A percentile compares a stretch with the other conserved stretches of the same genome.
Evolutionary conservation across 1,284 basidiomycete genomes (phyloP).

Genomic region (Cutaneotrichosporon curvatum): DNA sequence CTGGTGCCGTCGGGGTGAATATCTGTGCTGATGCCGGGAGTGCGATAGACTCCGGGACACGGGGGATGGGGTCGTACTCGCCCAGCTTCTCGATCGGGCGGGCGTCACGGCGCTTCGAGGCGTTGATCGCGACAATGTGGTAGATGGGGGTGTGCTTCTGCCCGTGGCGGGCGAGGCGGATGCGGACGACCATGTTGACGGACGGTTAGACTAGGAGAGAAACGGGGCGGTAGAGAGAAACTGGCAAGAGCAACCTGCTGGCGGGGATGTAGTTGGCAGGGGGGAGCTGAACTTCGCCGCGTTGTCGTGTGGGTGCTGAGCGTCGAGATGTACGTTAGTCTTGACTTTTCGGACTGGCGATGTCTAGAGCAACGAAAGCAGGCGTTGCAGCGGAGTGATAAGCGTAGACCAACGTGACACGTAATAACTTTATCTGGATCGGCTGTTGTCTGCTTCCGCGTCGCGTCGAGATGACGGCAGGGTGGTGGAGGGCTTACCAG

Average conservation of each 20-base stretch:
- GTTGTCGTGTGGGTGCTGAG: too few species aligned
- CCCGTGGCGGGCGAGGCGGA: conserved; percentile 82
- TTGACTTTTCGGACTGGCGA: neutral
- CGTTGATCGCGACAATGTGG: conserved; percentile 76
- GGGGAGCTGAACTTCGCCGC: too few species aligned
- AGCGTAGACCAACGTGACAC: too few species aligned
- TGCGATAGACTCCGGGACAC: conserved; percentile 19
- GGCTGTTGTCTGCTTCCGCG: too few species aligned
- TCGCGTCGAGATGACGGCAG: too few species aligned
- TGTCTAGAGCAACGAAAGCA: neutral
- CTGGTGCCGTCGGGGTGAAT: conserved; percentile 25
- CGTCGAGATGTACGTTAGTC: too few species aligned
- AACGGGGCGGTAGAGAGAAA: neutral
- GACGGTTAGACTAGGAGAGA: neutral
- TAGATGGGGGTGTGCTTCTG: conserved; percentile 69
- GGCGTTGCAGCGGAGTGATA: too few species aligned
- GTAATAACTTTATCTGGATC: too few species aligned
- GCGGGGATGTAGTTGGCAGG: neutral
- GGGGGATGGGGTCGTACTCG: conserved; percentile 66
- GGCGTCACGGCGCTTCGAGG: conserved; percentile 69
- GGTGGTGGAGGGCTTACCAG: too few species aligned
- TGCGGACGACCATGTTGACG: conserved; percentile 64
- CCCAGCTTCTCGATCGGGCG: conserved; percentile 84
- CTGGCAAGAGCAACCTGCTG: neutral
- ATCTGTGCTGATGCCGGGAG: conserved; percentile 36